Evolutionary conservation across 345 rosid genomes (phyloP).

Genomic region (Eucalyptus microcorys): DNA sequence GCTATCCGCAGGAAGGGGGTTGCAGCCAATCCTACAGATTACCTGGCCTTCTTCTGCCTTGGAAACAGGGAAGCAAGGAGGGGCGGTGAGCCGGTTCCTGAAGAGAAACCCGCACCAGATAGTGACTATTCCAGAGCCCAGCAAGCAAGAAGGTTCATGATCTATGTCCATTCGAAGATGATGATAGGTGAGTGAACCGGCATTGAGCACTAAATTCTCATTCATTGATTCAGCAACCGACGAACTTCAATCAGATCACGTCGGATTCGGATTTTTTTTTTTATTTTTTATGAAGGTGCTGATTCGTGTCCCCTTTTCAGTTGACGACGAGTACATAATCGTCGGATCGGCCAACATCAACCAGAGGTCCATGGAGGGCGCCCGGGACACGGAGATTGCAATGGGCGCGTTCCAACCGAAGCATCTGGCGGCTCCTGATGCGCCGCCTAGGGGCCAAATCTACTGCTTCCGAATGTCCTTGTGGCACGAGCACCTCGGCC

Average conservation of each 20-base stretch:
- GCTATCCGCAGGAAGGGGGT: slow-evolving; percentile 32
- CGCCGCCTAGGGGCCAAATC: slow-evolving; percentile 35
- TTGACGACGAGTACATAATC: slow-evolving; percentile 88
- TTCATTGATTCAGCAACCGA: neutral
- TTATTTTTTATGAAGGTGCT: neutral
- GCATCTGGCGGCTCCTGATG: slow-evolving; percentile 11
- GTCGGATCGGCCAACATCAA: slow-evolving; percentile 89
- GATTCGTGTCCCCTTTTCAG: slow-evolving; percentile 5
- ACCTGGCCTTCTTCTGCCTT: slow-evolving; percentile 64
- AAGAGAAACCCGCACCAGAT: slow-evolving; percentile 29
- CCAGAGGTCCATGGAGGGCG: slow-evolving; percentile 91
- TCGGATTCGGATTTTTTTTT: neutral
- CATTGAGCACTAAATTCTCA: neutral
- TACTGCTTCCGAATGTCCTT: slow-evolving; percentile 48
- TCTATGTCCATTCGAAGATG: slow-evolving; percentile 82
- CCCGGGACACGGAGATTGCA: slow-evolving; percentile 72
- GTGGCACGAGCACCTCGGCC: slow-evolving; percentile 54
- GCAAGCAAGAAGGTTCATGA: slow-evolving; percentile 66
- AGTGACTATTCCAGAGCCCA: slow-evolving; percentile 65
- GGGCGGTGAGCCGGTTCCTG: slow-evolving; percentile 27
- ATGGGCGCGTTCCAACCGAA: slow-evolving; percentile 83
- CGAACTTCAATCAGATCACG: neutral
- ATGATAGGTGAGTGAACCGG: slow-evolving; percentile 49
- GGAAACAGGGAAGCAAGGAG: slow-evolving; percentile 45
- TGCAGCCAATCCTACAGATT: slow-evolving; percentile 42